Conservation (phyloP, 352 stramenopile species). For the Phytophthora macrochlamydospora region DNA sequence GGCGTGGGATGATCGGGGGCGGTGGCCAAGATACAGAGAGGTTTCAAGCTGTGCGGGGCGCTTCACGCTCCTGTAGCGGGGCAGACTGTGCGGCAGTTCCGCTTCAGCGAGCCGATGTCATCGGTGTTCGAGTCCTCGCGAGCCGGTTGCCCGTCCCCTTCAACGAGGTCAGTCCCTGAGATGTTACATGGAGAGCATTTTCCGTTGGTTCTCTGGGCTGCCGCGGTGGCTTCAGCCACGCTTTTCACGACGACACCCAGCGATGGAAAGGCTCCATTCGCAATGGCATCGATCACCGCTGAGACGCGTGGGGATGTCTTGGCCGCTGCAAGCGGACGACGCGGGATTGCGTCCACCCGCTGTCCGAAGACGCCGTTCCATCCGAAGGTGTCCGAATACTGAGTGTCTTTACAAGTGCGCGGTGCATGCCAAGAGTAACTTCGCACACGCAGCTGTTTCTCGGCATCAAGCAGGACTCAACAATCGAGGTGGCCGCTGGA, state of each 20-base stretch:
- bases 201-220: constrained; percentile 22
- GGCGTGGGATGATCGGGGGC: constrained; percentile 21
- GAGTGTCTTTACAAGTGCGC: constrained; percentile 21
- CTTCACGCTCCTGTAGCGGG: not conserved
- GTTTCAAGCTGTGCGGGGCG: constrained; percentile 1
- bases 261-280: constrained; percentile 14
- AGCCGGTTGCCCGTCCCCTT: constrained; percentile 21
- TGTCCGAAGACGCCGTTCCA: constrained; percentile 17
- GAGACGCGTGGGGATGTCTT: not conserved
- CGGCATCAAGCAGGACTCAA: constrained; percentile 14
- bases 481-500: constrained; percentile 5
- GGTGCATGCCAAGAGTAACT: not conserved
- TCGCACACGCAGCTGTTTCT: constrained; percentile 29
- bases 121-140: constrained; percentile 14
- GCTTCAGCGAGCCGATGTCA: not conserved
- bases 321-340: not conserved
- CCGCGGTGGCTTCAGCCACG: not conserved
- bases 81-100: too few species aligned
- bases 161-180: constrained; percentile 16
- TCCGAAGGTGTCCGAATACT: constrained; percentile 15
- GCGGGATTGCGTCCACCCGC: not conserved
- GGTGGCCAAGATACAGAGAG: constrained; percentile 15
- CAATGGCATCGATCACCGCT: not conserved
- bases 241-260: not conserved
- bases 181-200: constrained; percentile 18